Evolutionary conservation across 108 stramenopile species (phyloP).

Genomic region (Cyclotella distinguenda): DNA sequence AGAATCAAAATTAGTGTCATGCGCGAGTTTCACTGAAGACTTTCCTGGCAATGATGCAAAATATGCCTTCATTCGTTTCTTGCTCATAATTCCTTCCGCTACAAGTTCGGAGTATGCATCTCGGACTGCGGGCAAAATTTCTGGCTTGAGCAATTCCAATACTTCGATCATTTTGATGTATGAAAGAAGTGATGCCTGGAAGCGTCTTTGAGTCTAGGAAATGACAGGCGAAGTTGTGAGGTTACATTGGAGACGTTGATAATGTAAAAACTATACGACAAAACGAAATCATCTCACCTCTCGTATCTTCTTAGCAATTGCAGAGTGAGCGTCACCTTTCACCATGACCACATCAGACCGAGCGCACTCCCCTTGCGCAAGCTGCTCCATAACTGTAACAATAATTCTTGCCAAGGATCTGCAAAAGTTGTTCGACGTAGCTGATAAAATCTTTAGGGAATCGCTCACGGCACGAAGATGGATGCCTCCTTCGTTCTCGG

Average conservation of each 20-base stretch:
- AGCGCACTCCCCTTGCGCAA: constrained; percentile 64
- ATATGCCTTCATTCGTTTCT: constrained; percentile 86
- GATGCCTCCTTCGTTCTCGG: constrained; percentile 76
- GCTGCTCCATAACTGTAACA: constrained; percentile 86
- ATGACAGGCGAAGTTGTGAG: neutral
- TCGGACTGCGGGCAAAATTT: constrained; percentile 77
- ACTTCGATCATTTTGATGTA: constrained; percentile 88
- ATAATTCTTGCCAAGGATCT: constrained; percentile 78
- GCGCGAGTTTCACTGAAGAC: constrained; percentile 61
- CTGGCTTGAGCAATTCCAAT: constrained; percentile 76
- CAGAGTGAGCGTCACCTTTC: constrained; percentile 76
- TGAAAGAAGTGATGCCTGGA: constrained; percentile 81
- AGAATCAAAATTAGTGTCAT: constrained; percentile 37
- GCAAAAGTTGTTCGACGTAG: constrained; percentile 69
- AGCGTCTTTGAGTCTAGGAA: constrained; percentile 66
- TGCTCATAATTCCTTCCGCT: constrained; percentile 85
- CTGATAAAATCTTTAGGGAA: constrained; percentile 59
- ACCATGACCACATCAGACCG: constrained; percentile 63
- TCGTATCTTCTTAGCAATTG: constrained; percentile 84
- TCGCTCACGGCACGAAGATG: constrained; percentile 82
- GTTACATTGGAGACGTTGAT: neutral
- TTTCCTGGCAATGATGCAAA: constrained; percentile 82
- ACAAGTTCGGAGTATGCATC: constrained; percentile 87
- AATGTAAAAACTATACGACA: neutral
- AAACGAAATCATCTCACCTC: constrained; percentile 43